These are phyloP conservation scores for Panaeolus papilionaceus DNA, from an alignment of 768 basidiomycete species.

Conservation along the genomic window DNA sequence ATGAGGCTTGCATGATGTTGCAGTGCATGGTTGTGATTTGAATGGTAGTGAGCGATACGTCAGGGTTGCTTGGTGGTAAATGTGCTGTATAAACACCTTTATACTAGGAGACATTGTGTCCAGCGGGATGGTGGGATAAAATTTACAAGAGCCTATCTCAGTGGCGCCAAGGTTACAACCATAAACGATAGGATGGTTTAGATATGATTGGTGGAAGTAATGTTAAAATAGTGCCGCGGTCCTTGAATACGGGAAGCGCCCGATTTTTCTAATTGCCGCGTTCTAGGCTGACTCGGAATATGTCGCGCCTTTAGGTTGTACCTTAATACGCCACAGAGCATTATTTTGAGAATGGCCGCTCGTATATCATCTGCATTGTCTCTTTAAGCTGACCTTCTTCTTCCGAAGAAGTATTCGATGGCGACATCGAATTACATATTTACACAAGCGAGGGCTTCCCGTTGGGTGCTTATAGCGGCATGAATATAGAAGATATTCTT, in stretches of 20 bases:
- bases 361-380: neutral
- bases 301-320: neutral
- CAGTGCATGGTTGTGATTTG: neutral
- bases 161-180: neutral
- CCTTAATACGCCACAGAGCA: neutral
- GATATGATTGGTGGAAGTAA: constrained; percentile 2
- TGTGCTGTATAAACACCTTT: neutral
- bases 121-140: neutral
- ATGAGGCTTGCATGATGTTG: neutral
- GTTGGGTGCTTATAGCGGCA: neutral
- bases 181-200: neutral
- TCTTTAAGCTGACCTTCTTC: neutral
- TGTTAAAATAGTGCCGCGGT: neutral
- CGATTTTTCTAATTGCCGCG: neutral
- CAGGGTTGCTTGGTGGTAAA: neutral
- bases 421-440: neutral
- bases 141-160: neutral
- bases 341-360: neutral
- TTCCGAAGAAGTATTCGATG: neutral
- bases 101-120: neutral
- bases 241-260: constrained; percentile 5
- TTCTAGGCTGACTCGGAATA: neutral
- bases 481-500: too few species aligned
- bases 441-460: neutral
- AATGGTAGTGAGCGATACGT: neutral